Evolutionary conservation across 1,284 basidiomycete species (phyloP).

Genomic region (Apiotrichum mycotoxinovorans): DNA sequence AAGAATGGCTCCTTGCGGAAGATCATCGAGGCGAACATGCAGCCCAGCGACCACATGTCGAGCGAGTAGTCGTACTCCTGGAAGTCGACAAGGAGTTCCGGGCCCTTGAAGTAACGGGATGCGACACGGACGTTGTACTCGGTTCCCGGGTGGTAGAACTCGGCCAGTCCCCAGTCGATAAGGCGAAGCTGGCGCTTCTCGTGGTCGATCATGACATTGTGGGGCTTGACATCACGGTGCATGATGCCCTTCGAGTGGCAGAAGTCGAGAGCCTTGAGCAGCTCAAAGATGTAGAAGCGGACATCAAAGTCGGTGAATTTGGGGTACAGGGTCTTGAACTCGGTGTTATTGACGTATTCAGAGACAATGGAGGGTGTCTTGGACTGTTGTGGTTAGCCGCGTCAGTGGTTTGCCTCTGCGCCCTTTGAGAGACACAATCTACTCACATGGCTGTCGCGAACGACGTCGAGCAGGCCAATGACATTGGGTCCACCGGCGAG

Average conservation of each 20-base stretch:
- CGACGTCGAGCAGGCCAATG: constrained; percentile 84
- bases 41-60: constrained; percentile 98
- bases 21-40: constrained; percentile 99
- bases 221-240: constrained; percentile 98
- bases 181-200: constrained; percentile 92
- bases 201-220: constrained; percentile 99
- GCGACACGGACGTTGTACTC: constrained; percentile 98
- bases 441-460: constrained; percentile 65
- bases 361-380: constrained; percentile 97
- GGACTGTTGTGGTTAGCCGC: constrained; percentile 52
- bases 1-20: constrained; percentile 99
- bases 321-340: constrained; percentile 96
- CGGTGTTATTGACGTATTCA: constrained; percentile 98
- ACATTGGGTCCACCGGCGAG: constrained; percentile 90
- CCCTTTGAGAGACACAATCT: constrained; percentile 19
- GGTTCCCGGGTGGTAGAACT: constrained; percentile 97
- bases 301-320: constrained; percentile 94
- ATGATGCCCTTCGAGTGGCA: constrained; percentile 99
- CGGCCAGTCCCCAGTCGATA: constrained; percentile 98
- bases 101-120: constrained; percentile 96
- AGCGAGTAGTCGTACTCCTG: constrained; percentile 95
- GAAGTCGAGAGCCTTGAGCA: constrained; percentile 96
- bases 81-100: constrained; percentile 95
- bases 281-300: constrained; percentile 93
- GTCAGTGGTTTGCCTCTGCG: constrained; percentile 37